Evolutionary conservation across 148 eudicot genomes (phyloP), one percentile per base, ranked within the genome.

Genomic region (Fagopyrum esculentum): DNA sequence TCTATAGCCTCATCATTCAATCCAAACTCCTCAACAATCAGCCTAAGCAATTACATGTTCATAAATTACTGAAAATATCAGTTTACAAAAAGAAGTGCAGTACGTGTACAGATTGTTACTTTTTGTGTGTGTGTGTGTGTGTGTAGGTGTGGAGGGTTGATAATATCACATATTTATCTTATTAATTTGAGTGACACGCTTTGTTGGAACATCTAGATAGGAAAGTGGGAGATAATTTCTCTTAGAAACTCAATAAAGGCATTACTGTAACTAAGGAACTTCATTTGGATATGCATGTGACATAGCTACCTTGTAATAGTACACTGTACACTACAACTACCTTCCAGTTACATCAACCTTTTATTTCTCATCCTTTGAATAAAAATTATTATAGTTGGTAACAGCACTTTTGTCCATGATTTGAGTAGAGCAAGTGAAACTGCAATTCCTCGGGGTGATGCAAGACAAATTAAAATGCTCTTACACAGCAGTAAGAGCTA

Each of bases 1-100:
- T 83, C 72, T 47, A 86, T 81, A 81, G 87, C 91, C 75, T 90
- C 96, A 71, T 87, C 87, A 75, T 78, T 76, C 43, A 82, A 68
- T 59, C 85, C 96, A 84, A 81, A 79, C 86, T 94, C 97, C 80
- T 84, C 81, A 75, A 83, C 82, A 77, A 84, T 88, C 90, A 84
- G 83, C 93, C 98, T 94, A 69, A 68, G 46, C 11, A 59, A 17
- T 30, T 11, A 75, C 43, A 60, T 43, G 40, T 40, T 66, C 63
- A 26, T 30, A 40, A 6, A 6, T 59, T 16, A 9, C 17, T 35
- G 4, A 64, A 43, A 1, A 12, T 13, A 66, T 64, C 40, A 40
- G 15, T 5, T 40, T 29, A 12, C 35, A 1, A 11, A 63, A 13
- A 40, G 7, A 40, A 40, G 4, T 5, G n/a, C n/a, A 66, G 71